Evolutionary conservation across 164 flowering plant species (phyloP), one percentile per base, ranked within the genome.

Genomic region (Cinnamomum micranthum): DNA sequence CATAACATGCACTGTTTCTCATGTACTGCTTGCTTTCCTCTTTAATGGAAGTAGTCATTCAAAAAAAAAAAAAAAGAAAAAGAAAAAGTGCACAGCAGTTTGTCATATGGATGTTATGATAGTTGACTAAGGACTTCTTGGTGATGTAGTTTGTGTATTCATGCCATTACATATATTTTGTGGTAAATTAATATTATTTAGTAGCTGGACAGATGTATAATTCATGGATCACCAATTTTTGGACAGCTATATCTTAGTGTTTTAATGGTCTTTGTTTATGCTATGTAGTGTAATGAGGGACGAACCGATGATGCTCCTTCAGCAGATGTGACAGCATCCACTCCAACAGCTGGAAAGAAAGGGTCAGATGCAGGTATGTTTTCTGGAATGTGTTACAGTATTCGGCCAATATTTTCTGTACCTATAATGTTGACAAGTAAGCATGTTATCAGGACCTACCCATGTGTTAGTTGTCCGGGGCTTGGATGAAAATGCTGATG

Each of bases 401-500:
- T 77, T 33, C 50, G 17, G 27, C 35, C 22, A 66, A 33, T 50
- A 11, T 80, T 27, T 73, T 7, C 12, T 41, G 19, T 68, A 51
- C 20, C n/a, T 20, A 13, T 22, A 2, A 58, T 35, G 2, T 41
- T 13, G 50, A 70, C 55, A 13, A 14, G 33, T 28, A 66, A 51
- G 71, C 74, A 13, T 69, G 23, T 75, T 73, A 50, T 68, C 81
- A 96, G 99, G 98, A 75, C 99, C 97, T 50, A 91, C 97, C 22
- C 98, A 96, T 88, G 99, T 96, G 47, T 80, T 96, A 83, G 99
- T 94, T 81, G 95, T 94, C 58, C 93, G 97, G 75, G 99, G 99
- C 64, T 87, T 96, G 92, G 99, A 96, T 86, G 98, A 94, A 75
- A 92, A 94, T 90, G 97, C 98, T 65, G 99, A 96, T 86, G 99